These are phyloP conservation scores for Gossypium thurberi DNA, from an alignment of 345 rosid genomes.

Conservation along the genomic window DNA sequence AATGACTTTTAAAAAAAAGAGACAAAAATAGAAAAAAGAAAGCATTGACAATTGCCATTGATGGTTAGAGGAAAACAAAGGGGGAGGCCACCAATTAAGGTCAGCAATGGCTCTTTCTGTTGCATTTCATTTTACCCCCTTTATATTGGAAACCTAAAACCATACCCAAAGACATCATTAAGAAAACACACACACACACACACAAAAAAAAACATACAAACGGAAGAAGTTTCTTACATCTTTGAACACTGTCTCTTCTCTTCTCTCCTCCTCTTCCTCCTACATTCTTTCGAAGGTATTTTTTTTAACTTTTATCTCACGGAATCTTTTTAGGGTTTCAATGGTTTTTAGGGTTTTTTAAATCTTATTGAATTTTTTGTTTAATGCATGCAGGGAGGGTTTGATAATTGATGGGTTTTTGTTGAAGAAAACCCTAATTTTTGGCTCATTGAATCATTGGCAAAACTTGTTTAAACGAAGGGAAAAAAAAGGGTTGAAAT, in stretches of 20 bases:
- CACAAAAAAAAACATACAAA: not conserved
- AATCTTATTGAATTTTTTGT: not conserved
- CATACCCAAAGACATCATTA: too few species aligned
- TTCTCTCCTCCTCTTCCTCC: not conserved
- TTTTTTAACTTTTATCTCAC: not conserved
- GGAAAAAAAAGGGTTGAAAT: too few species aligned
- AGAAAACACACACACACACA: too few species aligned
- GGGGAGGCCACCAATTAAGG: not conserved
- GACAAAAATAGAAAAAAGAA: not conserved
- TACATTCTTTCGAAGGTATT: not conserved
- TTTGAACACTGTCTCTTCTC: not conserved
- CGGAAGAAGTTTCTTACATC: not conserved
- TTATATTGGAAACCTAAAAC: not conserved
- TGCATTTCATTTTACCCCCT: not conserved
- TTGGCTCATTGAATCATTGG: conserved; percentile 6
- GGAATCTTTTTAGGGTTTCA: not conserved
- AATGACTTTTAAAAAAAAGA: not conserved
- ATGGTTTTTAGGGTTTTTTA: not conserved
- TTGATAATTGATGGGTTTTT: not conserved
- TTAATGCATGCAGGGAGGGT: not conserved
- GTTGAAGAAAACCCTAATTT: not conserved
- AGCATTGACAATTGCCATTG: not conserved
- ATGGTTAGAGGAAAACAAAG: not conserved
- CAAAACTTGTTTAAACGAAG: conserved; percentile 13
- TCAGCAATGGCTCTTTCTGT: not conserved